phyloP scores from a whole-genome alignment of 768 basidiomycete genomes.

The Termitomyces sp. region DNA sequence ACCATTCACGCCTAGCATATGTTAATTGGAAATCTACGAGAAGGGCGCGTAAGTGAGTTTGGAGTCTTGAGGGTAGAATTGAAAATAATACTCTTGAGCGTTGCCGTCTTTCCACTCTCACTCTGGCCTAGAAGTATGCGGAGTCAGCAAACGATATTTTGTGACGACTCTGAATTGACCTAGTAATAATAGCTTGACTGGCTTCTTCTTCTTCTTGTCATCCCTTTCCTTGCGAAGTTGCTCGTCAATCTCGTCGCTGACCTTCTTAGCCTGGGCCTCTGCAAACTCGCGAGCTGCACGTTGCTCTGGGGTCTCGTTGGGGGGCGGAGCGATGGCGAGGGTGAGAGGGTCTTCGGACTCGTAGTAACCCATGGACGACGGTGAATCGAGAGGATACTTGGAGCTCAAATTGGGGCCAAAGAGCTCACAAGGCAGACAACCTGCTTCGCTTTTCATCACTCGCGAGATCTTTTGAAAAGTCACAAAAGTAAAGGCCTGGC shows the following conservation, averaged over 20 bases:
- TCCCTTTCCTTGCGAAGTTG: conserved; percentile 57
- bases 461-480: conserved; percentile 11
- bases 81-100: conserved; percentile 55
- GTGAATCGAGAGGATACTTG: conserved; percentile 8
- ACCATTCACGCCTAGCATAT: conserved; percentile 66
- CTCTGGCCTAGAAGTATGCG: conserved; percentile 42
- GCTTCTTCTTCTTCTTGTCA: conserved; percentile 55
- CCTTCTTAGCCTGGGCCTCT: conserved; percentile 57
- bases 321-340: conserved; percentile 53
- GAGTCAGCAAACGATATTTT: background rate
- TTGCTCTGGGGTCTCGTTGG: conserved; percentile 54
- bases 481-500: conserved; percentile 5
- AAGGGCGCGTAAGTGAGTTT: background rate
- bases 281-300: conserved; percentile 47
- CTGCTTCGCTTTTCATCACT: conserved; percentile 15
- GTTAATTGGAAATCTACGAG: conserved; percentile 64
- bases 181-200: conserved; percentile 69
- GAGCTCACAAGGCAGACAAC: conserved; percentile 15
- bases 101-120: conserved; percentile 77
- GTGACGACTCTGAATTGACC: conserved; percentile 28
- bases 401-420: conserved; percentile 10
- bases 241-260: conserved; percentile 75
- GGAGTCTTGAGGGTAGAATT: background rate
- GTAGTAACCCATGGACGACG: conserved; percentile 21
- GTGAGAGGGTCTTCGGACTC: conserved; percentile 58